phyloP scores from a whole-genome alignment of 805 yeast genomes.

The Ogataea sp. region DNA sequence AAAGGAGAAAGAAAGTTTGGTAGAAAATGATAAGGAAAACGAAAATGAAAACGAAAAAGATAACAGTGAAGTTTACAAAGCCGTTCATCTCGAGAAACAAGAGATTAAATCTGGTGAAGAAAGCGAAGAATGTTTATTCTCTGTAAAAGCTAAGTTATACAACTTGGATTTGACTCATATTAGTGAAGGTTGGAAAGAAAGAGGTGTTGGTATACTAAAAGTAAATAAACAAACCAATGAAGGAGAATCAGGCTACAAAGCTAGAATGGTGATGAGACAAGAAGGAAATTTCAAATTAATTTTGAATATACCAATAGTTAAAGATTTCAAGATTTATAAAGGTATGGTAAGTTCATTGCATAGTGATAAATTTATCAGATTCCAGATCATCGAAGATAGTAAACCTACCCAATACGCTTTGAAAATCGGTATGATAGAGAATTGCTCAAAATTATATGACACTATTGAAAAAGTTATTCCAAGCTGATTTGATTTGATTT shows the following conservation, averaged over 20 bases:
- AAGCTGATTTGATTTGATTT: too few relatives aligned
- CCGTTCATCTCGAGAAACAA: slow-evolving; percentile 53
- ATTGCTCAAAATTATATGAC: slow-evolving; percentile 51
- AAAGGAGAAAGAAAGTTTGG: slow-evolving; percentile 2
- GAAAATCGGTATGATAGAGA: slow-evolving; percentile 55
- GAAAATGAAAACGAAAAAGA: slow-evolving; percentile 15
- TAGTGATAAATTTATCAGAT: slow-evolving; percentile 77
- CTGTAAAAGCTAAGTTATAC: slow-evolving; percentile 72
- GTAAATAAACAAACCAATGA: slow-evolving; percentile 40
- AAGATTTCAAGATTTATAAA: slow-evolving; percentile 53
- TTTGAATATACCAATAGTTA: slow-evolving; percentile 61
- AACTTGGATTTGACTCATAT: slow-evolving; percentile 59
- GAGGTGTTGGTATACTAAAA: slow-evolving; percentile 86
- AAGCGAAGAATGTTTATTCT: slow-evolving; percentile 60
- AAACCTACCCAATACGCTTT: slow-evolving; percentile 79
- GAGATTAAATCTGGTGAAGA: slow-evolving; percentile 85
- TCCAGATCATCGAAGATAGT: slow-evolving; percentile 55
- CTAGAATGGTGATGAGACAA: slow-evolving; percentile 85
- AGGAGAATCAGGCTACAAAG: slow-evolving; percentile 27
- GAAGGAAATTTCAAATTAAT: slow-evolving; percentile 79
- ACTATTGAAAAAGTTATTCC: slow-evolving; percentile 32
- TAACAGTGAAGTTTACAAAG: slow-evolving; percentile 30
- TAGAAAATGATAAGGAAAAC: too few relatives aligned
- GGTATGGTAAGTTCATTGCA: slow-evolving; percentile 85
- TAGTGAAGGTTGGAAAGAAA: slow-evolving; percentile 87